Base-by-base conservation (phyloP, 106 monocot species). In the Allium cepa region DNA sequence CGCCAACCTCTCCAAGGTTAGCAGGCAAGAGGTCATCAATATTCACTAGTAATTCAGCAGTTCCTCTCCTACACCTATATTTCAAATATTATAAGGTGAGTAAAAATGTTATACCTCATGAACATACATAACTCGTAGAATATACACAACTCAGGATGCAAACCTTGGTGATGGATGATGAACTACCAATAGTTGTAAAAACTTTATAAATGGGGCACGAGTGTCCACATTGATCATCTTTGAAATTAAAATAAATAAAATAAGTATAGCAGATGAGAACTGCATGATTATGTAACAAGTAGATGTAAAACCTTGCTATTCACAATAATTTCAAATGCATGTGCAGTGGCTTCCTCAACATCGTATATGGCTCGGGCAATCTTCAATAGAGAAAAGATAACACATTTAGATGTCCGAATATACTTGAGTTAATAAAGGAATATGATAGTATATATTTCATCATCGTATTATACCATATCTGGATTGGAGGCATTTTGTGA, bases 81-180 rank as follows among this genome's bases (percentile, higher is more conserved):
- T 66, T 80, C 56, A 22, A 15, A 71, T 70, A 69, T 9, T 8
- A n/a, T 17, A 63, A 17, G 57, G 18, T 76, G 52, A 75, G n/a
- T 15, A 27, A 22, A 27, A 22, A 36, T 36, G 36, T 36, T 36
- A 36, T 36, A 36, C 36, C 36, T 36, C 36, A 36, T 36, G 36
- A 36, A 36, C 3, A 36, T 22, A 22, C 1, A 1, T 36, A 36
- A 36, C 36, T 36, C 36, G 1, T 22, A 36, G 36, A 36, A 0
- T 1, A 36, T 36, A 36, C 36, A 36, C 36, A 36, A 36, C 36
- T 0, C 36, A 36, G 36, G 36, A 36, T 36, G 36, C 36, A 50
- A 50, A 99, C 99, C 87, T 93, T 71, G 83, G 89, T 16, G 93
- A 99, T 69, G 99, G 99, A 90, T 99, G 99, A 83, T 90, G 99